Evolutionary conservation across 2,329 filamentous ascomycete species (phyloP).

Genomic region (Cytospora piceicola): DNA sequence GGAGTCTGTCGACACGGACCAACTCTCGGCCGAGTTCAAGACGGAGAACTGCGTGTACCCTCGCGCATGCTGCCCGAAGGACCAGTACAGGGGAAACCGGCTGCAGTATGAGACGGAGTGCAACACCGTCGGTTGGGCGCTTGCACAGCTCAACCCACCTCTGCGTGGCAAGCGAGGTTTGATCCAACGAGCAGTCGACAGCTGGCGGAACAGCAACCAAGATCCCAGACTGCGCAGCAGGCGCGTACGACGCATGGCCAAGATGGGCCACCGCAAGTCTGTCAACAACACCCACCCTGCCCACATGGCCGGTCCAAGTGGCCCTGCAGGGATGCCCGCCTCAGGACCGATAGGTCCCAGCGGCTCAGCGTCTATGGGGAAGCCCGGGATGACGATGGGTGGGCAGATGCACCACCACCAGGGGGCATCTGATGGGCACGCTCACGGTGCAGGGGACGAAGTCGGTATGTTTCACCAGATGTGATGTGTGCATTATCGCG

Average conservation of each 20-base stretch:
- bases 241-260: conserved; percentile 91
- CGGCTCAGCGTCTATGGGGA: conserved; percentile 60
- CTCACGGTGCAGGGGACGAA: conserved; percentile 74
- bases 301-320: conserved; percentile 60
- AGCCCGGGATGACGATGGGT: conserved; percentile 69
- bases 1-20: conserved; percentile 91
- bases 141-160: conserved; percentile 89
- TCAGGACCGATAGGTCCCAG: conserved; percentile 65
- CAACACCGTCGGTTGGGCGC: conserved; percentile 99
- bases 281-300: conserved; percentile 62
- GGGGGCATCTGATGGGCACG: conserved; percentile 68
- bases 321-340: conserved; percentile 66
- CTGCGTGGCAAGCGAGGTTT: conserved; percentile 91
- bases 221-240: conserved; percentile 89
- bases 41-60: conserved; percentile 98
- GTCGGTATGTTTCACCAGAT: conserved; percentile 99
- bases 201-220: conserved; percentile 99
- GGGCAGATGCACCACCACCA: conserved; percentile 76
- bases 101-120: conserved; percentile 97
- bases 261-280: conserved; percentile 86
- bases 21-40: conserved; percentile 86
- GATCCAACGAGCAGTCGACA: conserved; percentile 96
- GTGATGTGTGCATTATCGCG: conserved; percentile 60
- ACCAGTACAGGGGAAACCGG: conserved; percentile 94
- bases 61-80: conserved; percentile 90